Base-by-base conservation (phyloP, 495 filamentous ascomycete genomes). In the Hypoxylon lienhwacheense region DNA sequence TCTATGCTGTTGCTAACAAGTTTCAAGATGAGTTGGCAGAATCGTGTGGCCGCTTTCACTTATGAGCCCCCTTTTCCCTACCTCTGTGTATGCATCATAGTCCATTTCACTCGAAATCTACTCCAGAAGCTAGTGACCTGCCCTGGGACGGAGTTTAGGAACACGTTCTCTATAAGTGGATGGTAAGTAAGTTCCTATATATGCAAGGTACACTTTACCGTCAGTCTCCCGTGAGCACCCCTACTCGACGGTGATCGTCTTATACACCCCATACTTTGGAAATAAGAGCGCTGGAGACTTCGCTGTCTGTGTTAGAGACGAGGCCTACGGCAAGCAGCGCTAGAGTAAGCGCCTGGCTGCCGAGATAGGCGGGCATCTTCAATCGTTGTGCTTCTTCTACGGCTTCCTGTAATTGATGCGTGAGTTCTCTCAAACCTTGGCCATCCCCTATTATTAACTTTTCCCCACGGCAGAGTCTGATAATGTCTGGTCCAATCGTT, bases 401-500 rank as follows among this genome's bases (percentile, higher is more conserved):
- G 5, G 79, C 80, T 21, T 71, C 68, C 26, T 65, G 62, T 25
- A 85, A 66, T 42, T 74, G 74, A 43, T 70, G 67, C 0, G 71
- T 74, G 47, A 82, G 70, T 26, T 73, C 71, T 58, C 77, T 17
- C 3, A 77, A 57, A 4, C 51, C 57, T 6, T 61, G 34, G 5
- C 32, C 22, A 46, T 52, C 63, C 2, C 54, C 46, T 36, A 47
- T 42, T 17, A 41, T 33, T 4, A 63, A 49, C 10, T 43, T 53
- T 5, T 67, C 64, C 12, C 61, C 67, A 6, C 66, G 65, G 10
- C 68, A 54, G 1, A 73, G 67, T 28, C 63, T 68, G 39, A 79
- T 70, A 63, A 89, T 84, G 21, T 78, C 77, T 7, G 79, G 66
- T 0, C 81, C 84, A 43, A 75, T 66, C n/a, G 72, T 73, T 59